Conservation (phyloP, 2,329 filamentous ascomycete species). For the Dactylellina leptospora region DNA sequence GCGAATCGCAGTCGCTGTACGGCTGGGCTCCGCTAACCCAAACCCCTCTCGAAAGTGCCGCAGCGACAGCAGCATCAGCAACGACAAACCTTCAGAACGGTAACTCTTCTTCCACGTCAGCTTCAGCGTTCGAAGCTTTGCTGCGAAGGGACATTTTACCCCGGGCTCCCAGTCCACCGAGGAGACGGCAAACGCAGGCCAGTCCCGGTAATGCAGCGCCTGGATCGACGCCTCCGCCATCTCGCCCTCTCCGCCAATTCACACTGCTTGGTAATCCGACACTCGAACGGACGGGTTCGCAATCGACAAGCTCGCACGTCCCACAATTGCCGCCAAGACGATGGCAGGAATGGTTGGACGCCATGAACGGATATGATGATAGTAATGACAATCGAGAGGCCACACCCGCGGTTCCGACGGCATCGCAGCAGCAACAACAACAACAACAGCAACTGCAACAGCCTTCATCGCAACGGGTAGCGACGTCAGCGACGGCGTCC, state of each 20-base stretch:
- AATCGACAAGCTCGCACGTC: conserved; percentile 40
- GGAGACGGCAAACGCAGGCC: conserved; percentile 42
- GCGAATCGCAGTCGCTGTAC: conserved; percentile 66
- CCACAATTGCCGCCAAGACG: conserved; percentile 40
- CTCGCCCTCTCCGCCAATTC: conserved; percentile 44
- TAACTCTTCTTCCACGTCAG: conserved; percentile 40
- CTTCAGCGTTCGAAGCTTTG: conserved; percentile 38
- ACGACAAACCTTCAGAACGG: too few relatives aligned
- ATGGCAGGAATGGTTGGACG: conserved; percentile 51
- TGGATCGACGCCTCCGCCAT: conserved; percentile 41
- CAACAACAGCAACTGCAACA: background rate
- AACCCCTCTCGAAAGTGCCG: too few relatives aligned
- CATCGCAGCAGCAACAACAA: conserved; percentile 9
- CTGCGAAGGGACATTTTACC: conserved; percentile 35
- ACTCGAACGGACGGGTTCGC: conserved; percentile 16
- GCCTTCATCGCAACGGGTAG: background rate
- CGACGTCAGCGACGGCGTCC: conserved; percentile 11
- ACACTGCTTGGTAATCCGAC: conserved; percentile 36
- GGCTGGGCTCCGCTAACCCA: conserved; percentile 69
- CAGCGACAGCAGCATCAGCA: too few relatives aligned
- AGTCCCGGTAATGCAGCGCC: conserved; percentile 46
- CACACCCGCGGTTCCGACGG: conserved; percentile 5
- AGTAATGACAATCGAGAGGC: conserved; percentile 42
- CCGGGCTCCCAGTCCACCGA: conserved; percentile 40
- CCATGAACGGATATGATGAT: conserved; percentile 47